Evolutionary conservation across 257 asterid genomes (phyloP).

Genomic region (Solanum virginianum): DNA sequence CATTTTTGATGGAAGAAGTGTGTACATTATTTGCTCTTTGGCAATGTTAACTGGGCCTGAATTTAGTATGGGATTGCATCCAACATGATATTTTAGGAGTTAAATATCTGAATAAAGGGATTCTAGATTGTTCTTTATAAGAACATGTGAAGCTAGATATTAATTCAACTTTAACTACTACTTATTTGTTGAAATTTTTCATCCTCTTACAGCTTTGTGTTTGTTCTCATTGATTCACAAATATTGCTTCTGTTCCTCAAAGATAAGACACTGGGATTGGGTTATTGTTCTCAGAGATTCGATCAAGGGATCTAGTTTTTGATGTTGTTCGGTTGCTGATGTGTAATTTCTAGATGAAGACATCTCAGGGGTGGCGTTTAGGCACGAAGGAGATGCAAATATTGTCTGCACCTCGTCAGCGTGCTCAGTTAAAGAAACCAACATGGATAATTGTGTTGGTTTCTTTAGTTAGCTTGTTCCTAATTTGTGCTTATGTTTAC

Average conservation of each 20-base stretch:
- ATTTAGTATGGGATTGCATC: not conserved
- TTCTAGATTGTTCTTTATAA: not conserved
- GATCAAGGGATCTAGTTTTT: not conserved
- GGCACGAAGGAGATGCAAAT: slow-evolving; percentile 81
- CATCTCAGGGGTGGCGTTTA: slow-evolving; percentile 75
- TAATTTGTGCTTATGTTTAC: slow-evolving; percentile 77
- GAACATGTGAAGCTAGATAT: not conserved
- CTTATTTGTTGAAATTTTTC: not conserved
- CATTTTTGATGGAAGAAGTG: not conserved
- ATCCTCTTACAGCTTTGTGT: not conserved
- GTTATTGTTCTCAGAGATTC: not conserved
- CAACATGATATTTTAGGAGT: not conserved
- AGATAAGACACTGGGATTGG: not conserved
- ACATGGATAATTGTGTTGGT: slow-evolving; percentile 88
- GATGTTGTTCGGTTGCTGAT: slow-evolving; percentile 13
- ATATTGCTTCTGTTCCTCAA: not conserved
- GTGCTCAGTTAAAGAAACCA: slow-evolving; percentile 75
- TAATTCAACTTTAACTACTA: not conserved
- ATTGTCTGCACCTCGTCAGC: slow-evolving; percentile 75
- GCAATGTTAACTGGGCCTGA: not conserved
- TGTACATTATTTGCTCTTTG: not conserved
- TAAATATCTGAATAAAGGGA: not conserved
- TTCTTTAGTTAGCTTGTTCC: slow-evolving; percentile 76
- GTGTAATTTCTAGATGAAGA: slow-evolving; percentile 66
- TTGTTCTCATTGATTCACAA: not conserved